Evolutionary conservation across 306 rosid species (phyloP), one percentile per base, ranked within the genome.

Genomic region (Quercus suber): DNA sequence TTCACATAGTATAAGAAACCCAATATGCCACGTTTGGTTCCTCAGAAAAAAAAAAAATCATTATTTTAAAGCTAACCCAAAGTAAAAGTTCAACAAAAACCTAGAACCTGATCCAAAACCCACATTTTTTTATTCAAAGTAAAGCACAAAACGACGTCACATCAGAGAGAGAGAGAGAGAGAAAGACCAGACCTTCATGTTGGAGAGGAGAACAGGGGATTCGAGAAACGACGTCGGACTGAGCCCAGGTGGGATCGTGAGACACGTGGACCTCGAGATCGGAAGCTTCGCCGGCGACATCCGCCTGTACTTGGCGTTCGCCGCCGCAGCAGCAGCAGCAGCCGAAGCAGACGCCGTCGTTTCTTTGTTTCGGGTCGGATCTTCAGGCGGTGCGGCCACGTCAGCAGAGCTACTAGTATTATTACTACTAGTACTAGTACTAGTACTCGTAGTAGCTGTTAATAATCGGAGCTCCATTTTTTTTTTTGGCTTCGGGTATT

Each of bases 211-310:
- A 59, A 92, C 97, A 0, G 98, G 98, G 5, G 98, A 94, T 55
- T 94, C 98, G 14, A 94, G 80, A 85, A 92, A 91, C 63, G 98
- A 92, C 73, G 98, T 76, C 55, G 99, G 99, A 58, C 97, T 92
- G 56, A 91, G 83, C 13, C 94, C 98, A 4, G 97, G 94, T 14
- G 99, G 98, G 27, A 92, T 87, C 33, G 96, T 92, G 52, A 90
- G 86, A 82, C 92, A 87, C 67, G 94, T 84, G 43, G 97, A 88
- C 89, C 99, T 79, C 57, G 98, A 91, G 98, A 95, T 95, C 92
- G 99, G 99, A 65, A 95, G 99, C 86, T 92, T 92, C 45, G 98
- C 94, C 83, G 99, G 99, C 23, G 99, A 87, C 89, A 92, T 76
- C 17, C 89, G 90, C 88, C 89, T 95, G 88, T 95, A 95, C 90